These are phyloP conservation scores for Eucalyptus marginata DNA, from an alignment of 345 rosid genomes.

Conservation along the genomic window DNA sequence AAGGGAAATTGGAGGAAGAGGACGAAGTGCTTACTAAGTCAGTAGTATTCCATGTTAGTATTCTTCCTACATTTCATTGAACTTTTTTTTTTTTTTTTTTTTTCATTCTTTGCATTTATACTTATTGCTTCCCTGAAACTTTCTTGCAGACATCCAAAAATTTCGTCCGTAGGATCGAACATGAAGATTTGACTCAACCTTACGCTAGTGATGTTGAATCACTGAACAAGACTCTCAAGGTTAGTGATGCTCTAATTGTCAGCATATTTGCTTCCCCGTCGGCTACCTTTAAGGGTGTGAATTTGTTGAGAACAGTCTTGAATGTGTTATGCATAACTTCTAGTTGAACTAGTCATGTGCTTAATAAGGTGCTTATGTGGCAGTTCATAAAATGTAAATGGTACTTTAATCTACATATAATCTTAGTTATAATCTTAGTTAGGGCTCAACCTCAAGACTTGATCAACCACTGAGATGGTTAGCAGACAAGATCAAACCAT, in stretches of 20 bases:
- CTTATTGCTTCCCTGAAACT: no score
- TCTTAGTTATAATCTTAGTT: not conserved
- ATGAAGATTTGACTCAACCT: not conserved
- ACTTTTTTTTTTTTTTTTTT: not conserved
- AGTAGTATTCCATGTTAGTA: not conserved
- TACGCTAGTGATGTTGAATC: not conserved
- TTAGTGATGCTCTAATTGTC: not conserved
- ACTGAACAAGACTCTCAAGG: not conserved
- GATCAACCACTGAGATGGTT: no score
- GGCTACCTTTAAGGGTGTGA: not conserved
- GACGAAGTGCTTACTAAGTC: conserved; percentile 2
- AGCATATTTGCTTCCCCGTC: not conserved
- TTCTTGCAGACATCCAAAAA: not conserved
- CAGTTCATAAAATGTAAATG: not conserved
- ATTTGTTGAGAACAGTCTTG: not conserved
- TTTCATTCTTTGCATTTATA: not conserved
- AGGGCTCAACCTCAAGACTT: not conserved
- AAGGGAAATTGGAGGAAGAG: conserved; percentile 3
- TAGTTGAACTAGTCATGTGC: not conserved
- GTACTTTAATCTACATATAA: not conserved
- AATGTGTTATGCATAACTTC: not conserved
- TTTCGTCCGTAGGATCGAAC: not conserved
- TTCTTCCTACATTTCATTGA: not conserved
- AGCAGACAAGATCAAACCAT: no score
- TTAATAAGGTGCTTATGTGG: not conserved